These are phyloP conservation scores for Hypoxylon trugodes DNA, from an alignment of 495 filamentous ascomycete species.

Conservation along the genomic window DNA sequence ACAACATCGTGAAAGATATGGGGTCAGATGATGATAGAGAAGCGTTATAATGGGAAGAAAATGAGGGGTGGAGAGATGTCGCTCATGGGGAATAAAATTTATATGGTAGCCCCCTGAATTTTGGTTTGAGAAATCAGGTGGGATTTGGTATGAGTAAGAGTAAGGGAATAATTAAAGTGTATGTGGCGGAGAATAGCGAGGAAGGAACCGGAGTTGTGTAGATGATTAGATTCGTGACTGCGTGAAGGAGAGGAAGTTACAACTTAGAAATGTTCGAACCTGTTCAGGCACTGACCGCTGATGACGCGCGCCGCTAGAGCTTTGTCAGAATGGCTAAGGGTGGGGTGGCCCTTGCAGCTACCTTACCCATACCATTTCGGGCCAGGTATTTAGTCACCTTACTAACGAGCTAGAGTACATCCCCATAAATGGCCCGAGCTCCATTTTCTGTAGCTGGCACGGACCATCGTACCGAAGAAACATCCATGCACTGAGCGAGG, in stretches of 20 bases:
- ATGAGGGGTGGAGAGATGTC: background rate
- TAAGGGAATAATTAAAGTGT: background rate
- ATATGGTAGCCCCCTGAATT: background rate
- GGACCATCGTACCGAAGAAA: background rate
- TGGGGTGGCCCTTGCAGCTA: conserved; percentile 33
- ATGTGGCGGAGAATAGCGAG: conserved; percentile 12
- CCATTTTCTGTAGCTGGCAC: background rate
- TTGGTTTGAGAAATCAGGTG: background rate
- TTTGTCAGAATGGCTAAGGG: conserved; percentile 19
- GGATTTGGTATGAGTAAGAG: background rate
- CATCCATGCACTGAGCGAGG: background rate
- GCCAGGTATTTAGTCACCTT: too few relatives aligned
- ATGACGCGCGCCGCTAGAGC: conserved; percentile 45
- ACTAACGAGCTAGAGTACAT: too few relatives aligned
- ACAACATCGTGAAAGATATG: conserved; percentile 60
- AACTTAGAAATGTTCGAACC: background rate
- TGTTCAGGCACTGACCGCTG: conserved; percentile 46
- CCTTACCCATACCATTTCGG: too few relatives aligned
- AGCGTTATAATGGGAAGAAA: conserved; percentile 5
- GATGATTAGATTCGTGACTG: conserved; percentile 14
- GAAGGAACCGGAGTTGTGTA: conserved; percentile 17
- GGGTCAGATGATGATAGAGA: background rate
- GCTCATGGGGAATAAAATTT: background rate
- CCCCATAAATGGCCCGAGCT: conserved; percentile 31
- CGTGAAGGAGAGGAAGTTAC: conserved; percentile 1